Evolutionary conservation across 176 grass and related monocot genomes (phyloP).

Genomic region (Cocos nucifera): DNA sequence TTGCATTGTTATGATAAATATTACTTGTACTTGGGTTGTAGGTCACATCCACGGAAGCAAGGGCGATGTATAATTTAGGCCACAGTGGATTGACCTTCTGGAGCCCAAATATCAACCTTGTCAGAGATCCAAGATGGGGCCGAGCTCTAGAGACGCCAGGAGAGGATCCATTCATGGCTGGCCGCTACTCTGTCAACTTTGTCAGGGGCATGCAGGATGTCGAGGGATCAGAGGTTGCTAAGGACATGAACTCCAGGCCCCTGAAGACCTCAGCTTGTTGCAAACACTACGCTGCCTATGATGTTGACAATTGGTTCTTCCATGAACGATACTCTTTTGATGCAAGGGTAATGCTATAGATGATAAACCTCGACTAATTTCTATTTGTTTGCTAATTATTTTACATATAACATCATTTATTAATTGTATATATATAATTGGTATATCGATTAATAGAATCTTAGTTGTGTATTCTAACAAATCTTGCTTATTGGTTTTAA

Average conservation of each 20-base stretch:
- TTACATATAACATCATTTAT: too few relatives aligned
- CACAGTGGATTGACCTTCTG: constrained; percentile 1
- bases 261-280: not conserved
- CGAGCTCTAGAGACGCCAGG: constrained; percentile 1
- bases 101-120: constrained; percentile 1
- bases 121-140: constrained; percentile 3
- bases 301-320: constrained; percentile 3
- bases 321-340: not conserved
- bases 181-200: not conserved
- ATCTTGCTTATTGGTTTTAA: not conserved
- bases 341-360: not conserved
- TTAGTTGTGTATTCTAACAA: too few relatives aligned
- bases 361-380: too few relatives aligned
- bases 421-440: too few relatives aligned
- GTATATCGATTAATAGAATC: too few relatives aligned
- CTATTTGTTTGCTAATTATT: too few relatives aligned
- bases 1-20: too few relatives aligned
- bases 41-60: not conserved
- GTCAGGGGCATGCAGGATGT: constrained; percentile 5
- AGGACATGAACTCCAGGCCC: not conserved
- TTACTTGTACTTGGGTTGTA: not conserved
- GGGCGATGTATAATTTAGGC: constrained; percentile 1
- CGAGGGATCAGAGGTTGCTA: not conserved
- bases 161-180: not conserved
- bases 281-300: constrained; percentile 3